Evolutionary conservation across 495 filamentous ascomycete genomes (phyloP), one percentile per base, ranked within the genome.

Genomic region (Elaphomyces granulatus): DNA sequence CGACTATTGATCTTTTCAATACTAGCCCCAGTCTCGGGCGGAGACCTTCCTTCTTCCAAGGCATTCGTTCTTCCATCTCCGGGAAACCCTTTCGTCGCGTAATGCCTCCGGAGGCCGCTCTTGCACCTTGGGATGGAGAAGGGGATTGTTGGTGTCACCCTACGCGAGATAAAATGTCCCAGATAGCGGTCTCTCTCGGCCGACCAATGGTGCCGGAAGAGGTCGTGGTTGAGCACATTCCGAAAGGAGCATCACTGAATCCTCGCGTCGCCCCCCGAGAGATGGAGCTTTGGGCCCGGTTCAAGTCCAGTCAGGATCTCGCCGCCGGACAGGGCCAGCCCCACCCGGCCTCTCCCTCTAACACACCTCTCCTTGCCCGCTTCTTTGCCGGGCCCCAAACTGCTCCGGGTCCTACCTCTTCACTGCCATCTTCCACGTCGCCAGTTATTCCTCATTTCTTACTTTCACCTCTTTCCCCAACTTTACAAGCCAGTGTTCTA

Each of bases 131-230:
- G 67, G 44, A 61, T 9, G 67, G 69, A 17, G 41, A 53, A 4
- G 63, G 60, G n/a, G 67, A 71, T 20, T 62, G 64, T 43, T 71
- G 64, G 65, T 72, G 67, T 43, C 58, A 49, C 23, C 54, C 55
- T 14, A 34, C 38, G n/a, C 52, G 53, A 7, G 33, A 54, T 15
- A 64, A 63, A 3, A 54, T 58, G 32, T 39, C 63, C 4, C 68
- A 72, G 40, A 46, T 72, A 3, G 40, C 52, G 8, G 48, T 68
- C 3, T 21, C 46, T 0, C 51, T 70, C 0, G 47, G 54, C 4
- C 56, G 49, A 9, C 41, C 42, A 1, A 66, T 70, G 16, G 53
- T 66, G 3, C 64, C 67, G 0, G 64, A 69, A 28, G 64, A 69
- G 17, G 50, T 70, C 0, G 53, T 68, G 2, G 53, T 72, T 10